phyloP scores from a whole-genome alignment of 108 stramenopile species.

The Schizochytrium sp. region DNA sequence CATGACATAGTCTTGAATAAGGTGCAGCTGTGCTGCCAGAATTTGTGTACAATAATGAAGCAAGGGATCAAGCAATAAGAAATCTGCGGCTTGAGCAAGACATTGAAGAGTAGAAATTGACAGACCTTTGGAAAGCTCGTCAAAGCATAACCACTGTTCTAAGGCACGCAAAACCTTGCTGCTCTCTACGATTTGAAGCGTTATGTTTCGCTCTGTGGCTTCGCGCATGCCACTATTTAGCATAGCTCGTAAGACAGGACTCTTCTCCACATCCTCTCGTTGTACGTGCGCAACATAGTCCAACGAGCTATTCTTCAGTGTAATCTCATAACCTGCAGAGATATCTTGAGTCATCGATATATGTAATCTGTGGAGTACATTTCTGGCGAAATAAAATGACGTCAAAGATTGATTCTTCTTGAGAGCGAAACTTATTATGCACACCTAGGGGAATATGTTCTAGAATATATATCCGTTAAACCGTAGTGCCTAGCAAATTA shows the following conservation, averaged over 20 bases:
- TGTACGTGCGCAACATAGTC: too few species aligned
- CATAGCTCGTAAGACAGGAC: background rate
- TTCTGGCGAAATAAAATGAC: too few species aligned
- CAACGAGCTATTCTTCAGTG: too few species aligned
- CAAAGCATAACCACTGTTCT: background rate
- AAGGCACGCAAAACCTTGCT: background rate
- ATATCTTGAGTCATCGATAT: too few species aligned
- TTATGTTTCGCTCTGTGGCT: background rate
- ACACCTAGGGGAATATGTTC: too few species aligned
- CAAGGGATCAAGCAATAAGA: background rate
- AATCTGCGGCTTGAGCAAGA: background rate
- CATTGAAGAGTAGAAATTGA: background rate
- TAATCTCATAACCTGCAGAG: too few species aligned
- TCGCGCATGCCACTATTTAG: background rate
- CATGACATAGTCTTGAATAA: background rate
- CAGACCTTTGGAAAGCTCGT: background rate
- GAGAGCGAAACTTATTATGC: too few species aligned
- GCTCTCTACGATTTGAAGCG: background rate
- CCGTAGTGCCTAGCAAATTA: too few species aligned
- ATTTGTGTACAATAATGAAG: background rate
- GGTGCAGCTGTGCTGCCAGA: background rate
- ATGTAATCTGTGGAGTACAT: too few species aligned
- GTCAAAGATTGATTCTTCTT: too few species aligned
- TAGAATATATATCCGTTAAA: too few species aligned
- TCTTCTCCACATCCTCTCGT: background rate